Base-by-base conservation (phyloP, 768 basidiomycete genomes). In the Strobilomyces echinocephalus region DNA sequence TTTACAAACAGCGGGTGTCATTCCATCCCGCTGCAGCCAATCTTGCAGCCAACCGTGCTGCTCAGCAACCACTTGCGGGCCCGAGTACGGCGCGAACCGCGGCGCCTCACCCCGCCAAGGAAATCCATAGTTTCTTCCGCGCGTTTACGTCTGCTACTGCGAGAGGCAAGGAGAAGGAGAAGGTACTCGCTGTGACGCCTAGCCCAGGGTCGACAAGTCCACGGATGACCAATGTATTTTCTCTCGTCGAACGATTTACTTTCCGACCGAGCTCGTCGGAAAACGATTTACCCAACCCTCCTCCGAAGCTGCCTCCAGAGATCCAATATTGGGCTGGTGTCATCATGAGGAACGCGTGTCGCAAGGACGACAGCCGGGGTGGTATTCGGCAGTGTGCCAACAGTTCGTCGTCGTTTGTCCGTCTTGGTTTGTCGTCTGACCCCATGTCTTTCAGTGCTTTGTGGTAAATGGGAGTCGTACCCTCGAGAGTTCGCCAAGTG, bases 251-350 rank as follows among this genome's bases (percentile, higher is more conserved):
- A 68, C 76, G 94, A 31, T 99, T 97, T 73, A 99, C 95, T 0
- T 97, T 93, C 76, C 83, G 93, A 49, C 92, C 95, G 0, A 89
- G 88, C 49, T 83, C 89, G 10, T 81, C 84, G 1, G 93, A 95
- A 64, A 80, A 79, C 18, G 83, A 86, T 57, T 73, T 86, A 49
- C 81, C 81, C 6, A 83, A 82, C 50, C 82, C 84, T 0, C 85
- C 82, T 5, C 85, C 87, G 4, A 77, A 83, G 45, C 73, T 94
- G 8, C 92, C 94, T 0, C 76, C 79, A 10, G 95, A 98, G 68
- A 95, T 99, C 21, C 92, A 97, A 70, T 97, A 97, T 63, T 98
- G 97, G 97, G 97, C 95, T 0, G 93, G 94, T 3, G 95, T 97
- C n/a, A 97, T 98, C 64, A 99, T 98, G 97, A 81, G 97, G 49